Conservation (phyloP, 768 basidiomycete species). For the Kwoniella dendrophila region DNA sequence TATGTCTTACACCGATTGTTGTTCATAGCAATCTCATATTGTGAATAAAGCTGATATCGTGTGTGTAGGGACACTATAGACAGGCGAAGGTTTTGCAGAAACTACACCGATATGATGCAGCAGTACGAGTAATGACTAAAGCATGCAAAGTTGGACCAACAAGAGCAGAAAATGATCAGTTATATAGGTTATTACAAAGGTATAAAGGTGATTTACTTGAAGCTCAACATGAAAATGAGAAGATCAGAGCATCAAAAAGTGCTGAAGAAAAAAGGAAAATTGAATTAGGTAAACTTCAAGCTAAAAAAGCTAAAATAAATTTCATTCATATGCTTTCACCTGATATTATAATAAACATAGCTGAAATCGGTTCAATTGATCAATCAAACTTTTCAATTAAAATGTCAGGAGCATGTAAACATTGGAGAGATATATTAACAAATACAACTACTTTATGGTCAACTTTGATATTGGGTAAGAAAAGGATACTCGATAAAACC, state of each 20-base stretch:
- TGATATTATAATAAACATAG: constrained; percentile 25
- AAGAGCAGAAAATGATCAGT: background rate
- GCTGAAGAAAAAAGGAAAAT: constrained; percentile 2
- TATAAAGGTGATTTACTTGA: constrained; percentile 5
- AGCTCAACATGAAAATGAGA: constrained; percentile 7
- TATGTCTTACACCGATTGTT: too few relatives aligned
- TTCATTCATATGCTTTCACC: constrained; percentile 15
- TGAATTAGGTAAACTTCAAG: background rate
- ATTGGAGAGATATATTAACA: constrained; percentile 19
- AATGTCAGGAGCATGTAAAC: constrained; percentile 22
- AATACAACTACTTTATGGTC: constrained; percentile 18
- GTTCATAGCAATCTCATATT: background rate
- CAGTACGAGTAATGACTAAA: background rate
- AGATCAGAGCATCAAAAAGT: background rate
- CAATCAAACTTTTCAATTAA: constrained; percentile 9
- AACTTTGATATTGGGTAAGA: constrained; percentile 18
- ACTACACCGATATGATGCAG: background rate
- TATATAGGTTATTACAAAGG: background rate
- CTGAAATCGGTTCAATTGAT: constrained; percentile 12
- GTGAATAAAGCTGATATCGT: background rate
- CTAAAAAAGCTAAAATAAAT: constrained; percentile 12
- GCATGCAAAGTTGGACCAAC: constrained; percentile 10
- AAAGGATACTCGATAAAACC: constrained; percentile 5
- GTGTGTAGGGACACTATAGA: constrained; percentile 11
- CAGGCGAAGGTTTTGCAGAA: constrained; percentile 1